These are phyloP conservation scores for Rhipidocladum racemiflorum DNA, from an alignment of 176 grass and related monocot species.

Conservation along the genomic window DNA sequence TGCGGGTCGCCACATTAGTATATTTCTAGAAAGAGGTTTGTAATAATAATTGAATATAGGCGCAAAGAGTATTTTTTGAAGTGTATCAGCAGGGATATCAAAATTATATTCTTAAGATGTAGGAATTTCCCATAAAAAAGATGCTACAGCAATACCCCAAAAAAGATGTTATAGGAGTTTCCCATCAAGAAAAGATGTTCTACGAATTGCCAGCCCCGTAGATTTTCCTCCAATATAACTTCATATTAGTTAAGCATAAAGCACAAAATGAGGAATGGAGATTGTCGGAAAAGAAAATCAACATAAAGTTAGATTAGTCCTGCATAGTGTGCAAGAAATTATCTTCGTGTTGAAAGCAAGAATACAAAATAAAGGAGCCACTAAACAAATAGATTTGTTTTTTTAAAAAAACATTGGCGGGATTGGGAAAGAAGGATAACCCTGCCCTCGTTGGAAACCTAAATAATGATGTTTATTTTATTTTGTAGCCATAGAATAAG, in stretches of 20 bases:
- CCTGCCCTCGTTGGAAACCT: background rate
- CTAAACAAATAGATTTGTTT: background rate
- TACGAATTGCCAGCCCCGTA: background rate
- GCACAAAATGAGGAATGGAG: background rate
- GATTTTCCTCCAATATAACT: background rate
- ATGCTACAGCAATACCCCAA: background rate
- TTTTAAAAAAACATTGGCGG: background rate
- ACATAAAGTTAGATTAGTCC: background rate
- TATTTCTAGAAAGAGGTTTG: background rate
- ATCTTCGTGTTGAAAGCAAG: background rate
- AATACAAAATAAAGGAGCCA: conserved; percentile 1
- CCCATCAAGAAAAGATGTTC: background rate
- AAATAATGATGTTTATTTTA: background rate
- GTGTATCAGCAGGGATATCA: background rate
- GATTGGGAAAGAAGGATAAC: background rate
- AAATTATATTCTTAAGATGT: background rate
- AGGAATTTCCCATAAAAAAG: background rate
- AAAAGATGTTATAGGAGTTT: background rate
- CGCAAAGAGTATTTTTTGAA: background rate
- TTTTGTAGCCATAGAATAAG: background rate
- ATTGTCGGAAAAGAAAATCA: background rate
- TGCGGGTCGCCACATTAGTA: no score
- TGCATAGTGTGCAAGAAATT: background rate
- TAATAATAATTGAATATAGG: background rate
- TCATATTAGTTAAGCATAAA: background rate